A percentile compares a stretch with the other conserved stretches of the same genome.
These are phyloP conservation scores for Anthoceros angustus DNA, from an alignment of 225 moss, liverwort and hornwort species.

Conservation along the genomic window DNA sequence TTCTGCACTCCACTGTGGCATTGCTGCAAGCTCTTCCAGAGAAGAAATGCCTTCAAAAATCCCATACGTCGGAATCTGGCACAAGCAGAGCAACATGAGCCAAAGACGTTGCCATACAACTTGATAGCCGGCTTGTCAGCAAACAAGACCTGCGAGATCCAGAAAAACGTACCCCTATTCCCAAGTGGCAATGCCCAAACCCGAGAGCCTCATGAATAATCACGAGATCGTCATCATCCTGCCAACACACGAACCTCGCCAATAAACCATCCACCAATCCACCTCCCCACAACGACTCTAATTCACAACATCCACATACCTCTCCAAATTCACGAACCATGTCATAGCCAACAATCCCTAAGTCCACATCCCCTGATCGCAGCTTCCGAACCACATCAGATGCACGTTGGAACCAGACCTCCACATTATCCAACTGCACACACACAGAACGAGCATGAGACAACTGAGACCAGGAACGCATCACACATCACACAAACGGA, in stretches of 20 bases:
- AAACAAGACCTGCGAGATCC: not conserved
- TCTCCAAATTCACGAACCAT: slow-evolving; percentile 96
- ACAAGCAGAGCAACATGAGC: slow-evolving; percentile 6
- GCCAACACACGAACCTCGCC: slow-evolving; percentile 6
- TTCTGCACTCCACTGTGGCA: slow-evolving; percentile 90
- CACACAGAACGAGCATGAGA: not conserved
- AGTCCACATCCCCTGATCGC: slow-evolving; percentile 79
- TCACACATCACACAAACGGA: not conserved
- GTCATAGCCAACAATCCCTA: slow-evolving; percentile 97
- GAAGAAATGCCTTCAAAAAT: slow-evolving; percentile 72
- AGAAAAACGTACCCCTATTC: slow-evolving; percentile 43
- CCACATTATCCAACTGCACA: slow-evolving; percentile 66
- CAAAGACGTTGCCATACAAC: not conserved
- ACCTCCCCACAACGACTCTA: not conserved
- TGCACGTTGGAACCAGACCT: slow-evolving; percentile 98
- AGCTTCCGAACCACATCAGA: slow-evolving; percentile 90
- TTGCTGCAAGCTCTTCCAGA: slow-evolving; percentile 62
- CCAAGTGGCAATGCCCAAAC: slow-evolving; percentile 90
- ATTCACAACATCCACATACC: slow-evolving; percentile 15
- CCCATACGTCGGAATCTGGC: slow-evolving; percentile 86
- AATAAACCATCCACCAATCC: not conserved
- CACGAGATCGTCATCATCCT: slow-evolving; percentile 77
- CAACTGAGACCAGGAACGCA: not conserved
- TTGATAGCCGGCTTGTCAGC: not conserved
- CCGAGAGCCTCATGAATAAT: slow-evolving; percentile 71